Base-by-base conservation (phyloP, 2,329 filamentous ascomycete species). In the Zelopaecilomyces penicillatus region DNA sequence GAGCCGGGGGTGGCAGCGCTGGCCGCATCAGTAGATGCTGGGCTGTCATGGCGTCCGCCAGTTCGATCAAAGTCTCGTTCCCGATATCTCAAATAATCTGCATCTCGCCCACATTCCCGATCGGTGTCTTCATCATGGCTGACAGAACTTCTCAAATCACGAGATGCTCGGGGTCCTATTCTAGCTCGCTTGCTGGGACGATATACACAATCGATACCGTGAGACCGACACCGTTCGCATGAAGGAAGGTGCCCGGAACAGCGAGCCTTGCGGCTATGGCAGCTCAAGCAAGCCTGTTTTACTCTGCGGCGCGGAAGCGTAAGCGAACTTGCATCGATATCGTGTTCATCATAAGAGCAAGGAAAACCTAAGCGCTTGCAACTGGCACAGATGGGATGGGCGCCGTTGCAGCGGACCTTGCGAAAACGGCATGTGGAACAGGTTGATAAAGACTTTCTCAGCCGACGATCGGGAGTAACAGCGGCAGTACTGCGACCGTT, bases 321-420 rank as follows among this genome's bases (percentile, higher is more conserved):
- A 41, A 69, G 59, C 31, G 65, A 66, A 52, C 71, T 66, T 38
- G 65, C 57, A 9, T 67, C 65, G 30, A 65, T 52, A 43, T 65
- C 64, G 39, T 61, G 63, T 43, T 76, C 73, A 47, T 76, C 73
- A 54, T 77, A 79, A 6, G 75, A 75, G 56, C 76, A 80, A 5
- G 69, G 66, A 52, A 79, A 78, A 39, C 73, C 74, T 37, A 80
- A 68, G 19, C 76, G 71, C 50, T 77, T 73, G 60, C 76, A 80
- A 59, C 78, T 78, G 60, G 72, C 71, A 58, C 76, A 80, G 47
- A 74, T 62, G 41, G 71, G 66, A 35, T 71, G 71, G 9, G 68
- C 65, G 32, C 75, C 73, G 54, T 78, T 74, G 61, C 76, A 80
- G 39, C 75, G 74, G 19, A 80, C 76, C 59, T 80, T 79, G 55